phyloP scores from a whole-genome alignment of 305 asterid species.

The Fraxinus xanthoxyloides region DNA sequence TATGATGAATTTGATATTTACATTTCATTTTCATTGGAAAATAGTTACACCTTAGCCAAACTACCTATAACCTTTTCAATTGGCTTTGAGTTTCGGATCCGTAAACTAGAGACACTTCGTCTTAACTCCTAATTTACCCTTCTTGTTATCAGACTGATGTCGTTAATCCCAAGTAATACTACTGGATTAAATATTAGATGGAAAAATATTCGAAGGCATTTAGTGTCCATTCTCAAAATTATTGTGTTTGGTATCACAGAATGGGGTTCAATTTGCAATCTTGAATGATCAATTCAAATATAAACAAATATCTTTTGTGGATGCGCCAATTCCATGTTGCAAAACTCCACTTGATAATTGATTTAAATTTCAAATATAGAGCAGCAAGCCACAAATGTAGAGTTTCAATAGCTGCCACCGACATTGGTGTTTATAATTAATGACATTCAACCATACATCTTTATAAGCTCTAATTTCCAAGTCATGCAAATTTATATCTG shows the following conservation, averaged over 20 bases:
- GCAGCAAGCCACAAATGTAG: neutral
- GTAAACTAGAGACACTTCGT: neutral
- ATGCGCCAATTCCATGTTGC: neutral
- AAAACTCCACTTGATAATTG: neutral
- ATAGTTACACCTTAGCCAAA: constrained; percentile 17
- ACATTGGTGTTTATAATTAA: neutral
- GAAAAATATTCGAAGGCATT: constrained; percentile 1
- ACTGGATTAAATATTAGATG: neutral
- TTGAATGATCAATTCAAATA: neutral
- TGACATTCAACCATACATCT: neutral
- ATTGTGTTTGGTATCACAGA: neutral
- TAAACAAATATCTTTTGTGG: neutral
- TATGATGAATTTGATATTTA: neutral
- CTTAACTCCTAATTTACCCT: neutral
- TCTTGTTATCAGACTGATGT: neutral
- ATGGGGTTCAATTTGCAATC: neutral
- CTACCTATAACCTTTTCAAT: neutral
- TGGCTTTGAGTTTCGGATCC: neutral
- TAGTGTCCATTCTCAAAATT: neutral
- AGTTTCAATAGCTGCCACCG: neutral
- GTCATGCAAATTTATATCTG: constrained; percentile 1
- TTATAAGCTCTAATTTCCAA: neutral
- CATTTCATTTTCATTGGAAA: constrained; percentile 2
- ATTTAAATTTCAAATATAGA: neutral
- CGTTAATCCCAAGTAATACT: neutral